phyloP scores from a whole-genome alignment of 169 alveolate species.

The Eimeria falciformis region DNA sequence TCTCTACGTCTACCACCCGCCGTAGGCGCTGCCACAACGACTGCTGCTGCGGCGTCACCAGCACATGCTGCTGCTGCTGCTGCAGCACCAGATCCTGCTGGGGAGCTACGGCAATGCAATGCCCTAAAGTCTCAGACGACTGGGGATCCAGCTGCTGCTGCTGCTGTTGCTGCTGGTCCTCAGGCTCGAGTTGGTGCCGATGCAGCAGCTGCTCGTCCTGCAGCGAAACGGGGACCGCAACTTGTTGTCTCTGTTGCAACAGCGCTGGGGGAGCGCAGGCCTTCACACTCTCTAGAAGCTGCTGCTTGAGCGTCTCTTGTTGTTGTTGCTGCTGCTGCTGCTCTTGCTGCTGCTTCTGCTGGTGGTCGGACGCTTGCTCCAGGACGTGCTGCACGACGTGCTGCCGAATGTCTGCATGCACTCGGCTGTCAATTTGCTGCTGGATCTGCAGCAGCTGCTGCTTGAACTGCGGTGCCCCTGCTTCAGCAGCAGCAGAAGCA shows the following conservation, averaged over 20 bases:
- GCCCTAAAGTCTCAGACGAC: background rate
- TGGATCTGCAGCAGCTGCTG: conserved; percentile 19
- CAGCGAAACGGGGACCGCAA: background rate
- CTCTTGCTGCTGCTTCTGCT: conserved; percentile 15
- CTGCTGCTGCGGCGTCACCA: background rate
- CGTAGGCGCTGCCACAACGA: background rate
- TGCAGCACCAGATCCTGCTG: background rate
- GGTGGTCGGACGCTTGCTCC: conserved; percentile 7
- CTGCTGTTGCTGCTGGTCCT: conserved; percentile 12
- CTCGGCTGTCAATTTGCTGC: conserved; percentile 20
- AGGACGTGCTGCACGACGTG: conserved; percentile 48
- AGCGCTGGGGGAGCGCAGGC: conserved; percentile 29
- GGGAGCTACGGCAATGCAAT: background rate
- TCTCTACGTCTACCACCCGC: background rate
- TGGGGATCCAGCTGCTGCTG: background rate
- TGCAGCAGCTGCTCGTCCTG: conserved; percentile 10
- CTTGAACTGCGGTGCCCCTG: background rate
- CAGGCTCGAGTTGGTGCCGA: background rate
- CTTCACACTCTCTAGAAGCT: conserved; percentile 28
- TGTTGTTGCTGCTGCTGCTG: conserved; percentile 2
- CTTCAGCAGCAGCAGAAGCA: conserved; percentile 1
- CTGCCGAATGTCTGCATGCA: background rate
- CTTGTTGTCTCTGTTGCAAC: background rate
- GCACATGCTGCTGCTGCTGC: background rate
- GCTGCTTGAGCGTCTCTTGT: conserved; percentile 2